Percentiles rank a stretch among this genome's conserved stretches.
Evolutionary conservation across 371 early-diverging fungal species (phyloP).

Genomic region (Vittaforma corneae): DNA sequence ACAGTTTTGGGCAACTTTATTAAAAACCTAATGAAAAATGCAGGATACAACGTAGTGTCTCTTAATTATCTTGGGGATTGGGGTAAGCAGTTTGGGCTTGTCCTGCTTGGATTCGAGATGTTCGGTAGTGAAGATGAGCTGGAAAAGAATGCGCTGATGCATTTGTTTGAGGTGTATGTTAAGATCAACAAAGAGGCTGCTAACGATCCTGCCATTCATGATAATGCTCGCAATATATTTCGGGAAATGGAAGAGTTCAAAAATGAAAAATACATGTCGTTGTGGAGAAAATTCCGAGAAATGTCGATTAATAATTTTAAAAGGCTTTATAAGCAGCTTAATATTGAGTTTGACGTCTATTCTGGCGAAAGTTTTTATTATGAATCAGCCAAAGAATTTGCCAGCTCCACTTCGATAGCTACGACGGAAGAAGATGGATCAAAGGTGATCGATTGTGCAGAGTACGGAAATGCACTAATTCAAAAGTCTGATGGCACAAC

Average conservation of each 20-base stretch:
- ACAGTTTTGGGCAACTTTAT: constrained; percentile 94
- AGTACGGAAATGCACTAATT: constrained; percentile 62
- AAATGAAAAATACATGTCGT: constrained; percentile 63
- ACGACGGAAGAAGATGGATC: constrained; percentile 52
- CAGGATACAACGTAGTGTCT: constrained; percentile 72
- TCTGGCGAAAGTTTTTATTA: constrained; percentile 91
- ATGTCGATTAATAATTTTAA: constrained; percentile 83
- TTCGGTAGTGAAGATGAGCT: constrained; percentile 71
- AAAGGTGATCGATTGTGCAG: constrained; percentile 49
- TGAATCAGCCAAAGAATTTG: constrained; percentile 67
- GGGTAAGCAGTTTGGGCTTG: constrained; percentile 96
- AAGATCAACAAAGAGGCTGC: constrained; percentile 69
- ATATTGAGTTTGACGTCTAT: constrained; percentile 85
- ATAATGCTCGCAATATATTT: constrained; percentile 84
- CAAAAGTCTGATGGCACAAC: constrained; percentile 87
- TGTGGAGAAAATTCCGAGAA: constrained; percentile 83
- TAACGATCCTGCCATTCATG: constrained; percentile 66
- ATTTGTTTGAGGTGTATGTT: constrained; percentile 87
- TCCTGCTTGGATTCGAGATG: constrained; percentile 77
- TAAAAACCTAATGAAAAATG: constrained; percentile 67
- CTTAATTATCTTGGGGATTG: constrained; percentile 99
- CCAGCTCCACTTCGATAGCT: constrained; percentile 62
- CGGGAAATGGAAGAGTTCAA: constrained; percentile 91
- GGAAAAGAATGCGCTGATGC: constrained; percentile 73
- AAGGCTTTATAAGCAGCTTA: constrained; percentile 77